Evolutionary conservation across 1,284 basidiomycete genomes (phyloP).

Genomic region (Cerioporus squamosus): DNA sequence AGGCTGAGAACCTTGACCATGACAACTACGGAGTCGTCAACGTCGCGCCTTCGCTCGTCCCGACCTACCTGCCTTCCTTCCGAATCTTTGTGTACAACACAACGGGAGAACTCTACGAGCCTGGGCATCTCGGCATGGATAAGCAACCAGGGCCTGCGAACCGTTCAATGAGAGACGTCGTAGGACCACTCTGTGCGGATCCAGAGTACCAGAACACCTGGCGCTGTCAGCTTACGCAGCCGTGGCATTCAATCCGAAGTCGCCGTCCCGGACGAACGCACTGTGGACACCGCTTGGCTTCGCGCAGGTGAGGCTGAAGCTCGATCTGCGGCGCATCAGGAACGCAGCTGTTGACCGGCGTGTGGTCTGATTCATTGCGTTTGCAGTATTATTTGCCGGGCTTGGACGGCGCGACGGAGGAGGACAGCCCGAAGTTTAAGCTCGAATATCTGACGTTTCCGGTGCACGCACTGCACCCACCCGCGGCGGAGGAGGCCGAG

Average conservation of each 20-base stretch:
- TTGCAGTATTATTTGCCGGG: conserved; percentile 78
- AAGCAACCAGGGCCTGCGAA: conserved; percentile 39
- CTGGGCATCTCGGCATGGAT: conserved; percentile 27
- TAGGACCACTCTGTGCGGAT: conserved; percentile 46
- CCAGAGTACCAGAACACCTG: conserved; percentile 58
- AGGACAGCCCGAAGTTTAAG: conserved; percentile 64
- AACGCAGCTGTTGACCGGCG: not conserved
- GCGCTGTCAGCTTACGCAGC: conserved; percentile 59
- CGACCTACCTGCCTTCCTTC: conserved; percentile 87
- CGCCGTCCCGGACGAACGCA: conserved; percentile 76
- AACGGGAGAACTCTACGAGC: conserved; percentile 44
- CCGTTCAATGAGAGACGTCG: conserved; percentile 49
- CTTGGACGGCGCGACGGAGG: conserved; percentile 59
- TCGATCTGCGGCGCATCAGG: conserved; percentile 3
- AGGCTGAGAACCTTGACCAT: conserved; percentile 54
- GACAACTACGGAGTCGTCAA: conserved; percentile 79
- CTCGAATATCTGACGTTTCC: conserved; percentile 82
- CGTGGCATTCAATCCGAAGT: conserved; percentile 65
- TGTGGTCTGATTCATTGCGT: conserved; percentile 2
- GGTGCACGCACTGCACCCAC: conserved; percentile 42
- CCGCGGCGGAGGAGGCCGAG: conserved; percentile 30
- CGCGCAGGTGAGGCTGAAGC: conserved; percentile 63
- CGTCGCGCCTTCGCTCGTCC: conserved; percentile 82
- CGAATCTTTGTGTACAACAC: conserved; percentile 85
- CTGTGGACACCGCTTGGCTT: conserved; percentile 80